A percentile compares a stretch with the other conserved stretches of the same genome.
Conservation (phyloP, 768 basidiomycete genomes). For the Austroboletus festivus region DNA sequence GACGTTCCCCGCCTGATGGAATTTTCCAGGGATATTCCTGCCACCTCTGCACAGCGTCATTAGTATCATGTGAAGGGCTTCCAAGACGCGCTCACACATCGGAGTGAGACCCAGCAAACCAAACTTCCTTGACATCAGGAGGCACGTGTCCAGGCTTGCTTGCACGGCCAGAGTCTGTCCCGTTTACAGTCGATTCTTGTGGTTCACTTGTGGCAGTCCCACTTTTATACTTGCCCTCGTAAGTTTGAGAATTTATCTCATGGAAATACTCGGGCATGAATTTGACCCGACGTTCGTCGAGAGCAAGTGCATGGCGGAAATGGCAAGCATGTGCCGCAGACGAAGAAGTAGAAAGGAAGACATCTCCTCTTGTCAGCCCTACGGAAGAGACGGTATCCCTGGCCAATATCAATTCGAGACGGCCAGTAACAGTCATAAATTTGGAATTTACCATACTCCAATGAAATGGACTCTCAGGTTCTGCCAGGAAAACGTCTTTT, state of each 20-base stretch:
- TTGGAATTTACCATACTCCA: conserved; percentile 44
- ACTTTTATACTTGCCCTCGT: conserved; percentile 12
- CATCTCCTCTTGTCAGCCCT: conserved; percentile 45
- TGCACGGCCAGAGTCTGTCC: too few species aligned
- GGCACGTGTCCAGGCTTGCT: too few species aligned
- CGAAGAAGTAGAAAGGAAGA: conserved; percentile 53
- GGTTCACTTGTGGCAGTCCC: too few species aligned
- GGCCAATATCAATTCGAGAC: not conserved
- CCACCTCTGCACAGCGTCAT: conserved; percentile 27
- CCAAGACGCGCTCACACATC: conserved; percentile 28
- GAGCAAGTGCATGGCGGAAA: conserved; percentile 61
- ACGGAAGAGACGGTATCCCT: conserved; percentile 73
- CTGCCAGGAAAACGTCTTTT: conserved; percentile 43
- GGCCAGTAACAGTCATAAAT: not conserved
- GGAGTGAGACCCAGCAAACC: conserved; percentile 53
- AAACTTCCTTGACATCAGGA: conserved; percentile 55
- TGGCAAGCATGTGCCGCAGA: conserved; percentile 53
- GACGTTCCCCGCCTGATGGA: conserved; percentile 23
- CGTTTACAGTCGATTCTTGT: too few species aligned
- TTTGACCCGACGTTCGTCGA: conserved; percentile 62
- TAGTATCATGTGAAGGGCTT: not conserved
- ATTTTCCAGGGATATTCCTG: conserved; percentile 19
- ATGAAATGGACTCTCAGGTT: conserved; percentile 47
- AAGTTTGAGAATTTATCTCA: conserved; percentile 26
- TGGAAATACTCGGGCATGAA: conserved; percentile 47